Evolutionary conservation across 2,329 filamentous ascomycete species (phyloP), one percentile per base, ranked within the genome.

Genomic region (Cladosporium cucumerinum): DNA sequence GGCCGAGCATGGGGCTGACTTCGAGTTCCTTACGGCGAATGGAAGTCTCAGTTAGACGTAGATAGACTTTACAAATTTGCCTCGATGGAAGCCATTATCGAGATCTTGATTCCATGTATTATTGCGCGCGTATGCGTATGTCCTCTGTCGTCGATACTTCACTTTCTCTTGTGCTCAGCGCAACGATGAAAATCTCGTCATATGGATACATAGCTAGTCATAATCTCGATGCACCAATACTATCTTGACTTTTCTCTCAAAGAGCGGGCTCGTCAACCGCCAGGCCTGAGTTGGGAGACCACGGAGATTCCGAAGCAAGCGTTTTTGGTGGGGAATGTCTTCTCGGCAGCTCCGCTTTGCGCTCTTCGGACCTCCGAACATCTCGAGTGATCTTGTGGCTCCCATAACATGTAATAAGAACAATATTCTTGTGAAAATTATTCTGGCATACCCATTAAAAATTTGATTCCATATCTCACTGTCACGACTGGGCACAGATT

Each of bases 1-100:
- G 72, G 86, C 86, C 0, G 80, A 88, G 67, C 69, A 80, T 2
- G 86, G 86, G 0, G 84, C 81, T 0, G 86, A 89, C 72, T 88
- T 89, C 75, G 85, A 85, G 66, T 88, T 88, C 65, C 73, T 88
- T 58, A 86, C 72, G 8, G 72, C 73, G 3, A 66, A 59, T 18
- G 48, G 48, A 3, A 51, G 2, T 18, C 48, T 25, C 18, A 7
- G 4, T 28, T 28, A 28, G n/a, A 18, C 5, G 1, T 51, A 18
- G 4, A 5, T 7, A 28, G 8, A 18, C 10, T 6, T 30, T 14
- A 34, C 28, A 30, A 28, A 8, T 23, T 6, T 12, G 7, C n/a
- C 23, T 46, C n/a, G 39, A n/a, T 3, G 7, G 1, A n/a, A 43
- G 2, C n/a, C 8, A 21, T 12, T 46, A n/a, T 12, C n/a, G 6